Evolutionary conservation across 2,329 filamentous ascomycete genomes (phyloP), one percentile per base, ranked within the genome.

Genomic region (Teratosphaeria pseudoeucalypti): DNA sequence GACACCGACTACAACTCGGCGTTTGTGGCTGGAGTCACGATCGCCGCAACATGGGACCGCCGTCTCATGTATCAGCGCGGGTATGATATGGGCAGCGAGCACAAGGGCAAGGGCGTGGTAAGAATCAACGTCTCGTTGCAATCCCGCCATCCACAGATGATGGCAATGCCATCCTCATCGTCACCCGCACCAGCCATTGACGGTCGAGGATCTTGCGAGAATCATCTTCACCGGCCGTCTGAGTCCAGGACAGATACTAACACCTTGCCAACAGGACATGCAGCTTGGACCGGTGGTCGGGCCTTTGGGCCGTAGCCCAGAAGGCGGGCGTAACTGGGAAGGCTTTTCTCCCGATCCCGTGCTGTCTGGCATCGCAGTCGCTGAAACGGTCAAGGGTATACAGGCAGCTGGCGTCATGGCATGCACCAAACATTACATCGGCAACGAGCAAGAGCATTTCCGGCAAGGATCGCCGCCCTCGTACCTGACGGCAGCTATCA

Each of bases 1-100:
- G 82, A 86, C 60, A 82, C 83, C 64, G 90, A 95, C 73, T 92
- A 88, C 73, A 85, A 85, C 69, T 92, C 89, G 39, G 91, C 87
- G 1, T 96, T 95, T 72, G 82, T 88, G 0, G 85, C 87, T 0
- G 90, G 88, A 55, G 80, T 91, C 66, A 91, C 89, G 6, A 82
- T 89, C 34, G 92, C 88, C 14, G 88, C 90, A n/a, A 89, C 90
- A 0, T 96, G 87, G 81, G 88, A 92, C 72, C 83, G 87, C 60
- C 73, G 77, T 12, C 80, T 95, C 34, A 86, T 91, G 70, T 84
- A 84, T 67, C 76, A 80, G 57, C 82, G 89, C 56, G 90, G 85
- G 34, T 75, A 81, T 57, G 86, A 85, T 55, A 90, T 95, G 86
- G 90, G 86, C 2, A 77, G 79, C 60, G 90, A 95, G 71, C 84